Evolutionary conservation across 371 early-diverging fungal genomes (phyloP), one percentile per base, ranked within the genome.

Genomic region (Thermomucor indicae-seudaticae): DNA sequence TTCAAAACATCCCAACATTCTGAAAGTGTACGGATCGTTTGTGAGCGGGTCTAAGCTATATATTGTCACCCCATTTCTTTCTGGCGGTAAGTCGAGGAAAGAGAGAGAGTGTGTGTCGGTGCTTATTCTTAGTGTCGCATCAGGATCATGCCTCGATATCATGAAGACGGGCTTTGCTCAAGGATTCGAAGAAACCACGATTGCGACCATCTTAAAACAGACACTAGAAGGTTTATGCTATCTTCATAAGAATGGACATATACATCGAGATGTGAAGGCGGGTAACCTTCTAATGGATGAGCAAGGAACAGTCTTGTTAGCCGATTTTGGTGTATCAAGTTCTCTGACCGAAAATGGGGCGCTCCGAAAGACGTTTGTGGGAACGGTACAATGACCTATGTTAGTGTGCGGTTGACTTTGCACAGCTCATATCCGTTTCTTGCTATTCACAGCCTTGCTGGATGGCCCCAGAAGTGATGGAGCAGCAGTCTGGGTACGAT

Each of bases 241-340:
- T 67, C 67, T 95, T 25, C 93, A 95, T 69, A 84, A 83, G 48
- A 88, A 89, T 62, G 89, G 89, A 8, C 81, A 90, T 62, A 93
- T 95, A 51, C 96, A 95, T 71, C 78, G 96, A 49, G 96, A 95
- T 71, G 88, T 93, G 23, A 95, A 93, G 55, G 92, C 92, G 6
- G 91, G 91, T 6, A 95, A 95, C 69, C 62, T 95, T 35, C 60
- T 95, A 35, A 72, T 93, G 68, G 90, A 90, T 60, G 84, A 85
- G 4, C 85, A 89, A 49, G 93, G 93, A 2, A 67, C 83, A n/a
- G 91, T 92, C 1, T 65, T 89, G 35, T 62, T 96, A 30, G 93
- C 86, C 20, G 96, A 96, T 72, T 96, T 96, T 66, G 94, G 96
- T 14, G 95, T 94, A 0, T 83, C 85, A 6, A 83, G 85, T 2